Conservation (phyloP, 331 rosid genomes). For the Rhamnella rubrinervis region DNA sequence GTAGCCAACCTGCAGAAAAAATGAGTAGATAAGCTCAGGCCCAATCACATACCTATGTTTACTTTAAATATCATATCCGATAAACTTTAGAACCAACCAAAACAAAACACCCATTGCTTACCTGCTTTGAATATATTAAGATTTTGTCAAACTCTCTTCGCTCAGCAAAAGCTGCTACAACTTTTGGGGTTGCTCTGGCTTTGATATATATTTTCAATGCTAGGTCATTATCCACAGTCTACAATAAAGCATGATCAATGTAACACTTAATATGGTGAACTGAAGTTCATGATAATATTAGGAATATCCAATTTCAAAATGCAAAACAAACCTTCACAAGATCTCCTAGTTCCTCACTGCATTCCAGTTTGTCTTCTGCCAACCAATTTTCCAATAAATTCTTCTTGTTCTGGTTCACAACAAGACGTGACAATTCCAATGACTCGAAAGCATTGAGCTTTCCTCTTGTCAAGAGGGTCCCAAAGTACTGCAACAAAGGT, state of each 20-base stretch:
- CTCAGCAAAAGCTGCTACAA: constrained; percentile 93
- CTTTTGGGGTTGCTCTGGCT: constrained; percentile 95
- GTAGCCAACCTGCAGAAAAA: constrained; percentile 79
- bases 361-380: constrained; percentile 93
- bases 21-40: constrained; percentile 23
- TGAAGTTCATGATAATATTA: neutral
- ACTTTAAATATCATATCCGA: constrained; percentile 2
- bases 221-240: constrained; percentile 89
- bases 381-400: constrained; percentile 87
- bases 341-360: constrained; percentile 91
- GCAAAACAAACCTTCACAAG: constrained; percentile 75
- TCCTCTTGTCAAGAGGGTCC: constrained; percentile 78
- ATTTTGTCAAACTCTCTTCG: constrained; percentile 91
- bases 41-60: constrained; percentile 9
- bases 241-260: constrained; percentile 23
- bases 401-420: constrained; percentile 88
- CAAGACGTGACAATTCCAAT: constrained; percentile 77
- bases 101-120: constrained; percentile 18
- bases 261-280: no score
- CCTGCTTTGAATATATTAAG: constrained; percentile 90
- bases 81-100: constrained; percentile 7
- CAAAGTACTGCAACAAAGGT: constrained; percentile 87
- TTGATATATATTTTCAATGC: constrained; percentile 86
- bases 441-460: constrained; percentile 90
- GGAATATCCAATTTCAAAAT: neutral